These are phyloP conservation scores for Viola odorata DNA, from an alignment of 345 rosid genomes.

Conservation along the genomic window DNA sequence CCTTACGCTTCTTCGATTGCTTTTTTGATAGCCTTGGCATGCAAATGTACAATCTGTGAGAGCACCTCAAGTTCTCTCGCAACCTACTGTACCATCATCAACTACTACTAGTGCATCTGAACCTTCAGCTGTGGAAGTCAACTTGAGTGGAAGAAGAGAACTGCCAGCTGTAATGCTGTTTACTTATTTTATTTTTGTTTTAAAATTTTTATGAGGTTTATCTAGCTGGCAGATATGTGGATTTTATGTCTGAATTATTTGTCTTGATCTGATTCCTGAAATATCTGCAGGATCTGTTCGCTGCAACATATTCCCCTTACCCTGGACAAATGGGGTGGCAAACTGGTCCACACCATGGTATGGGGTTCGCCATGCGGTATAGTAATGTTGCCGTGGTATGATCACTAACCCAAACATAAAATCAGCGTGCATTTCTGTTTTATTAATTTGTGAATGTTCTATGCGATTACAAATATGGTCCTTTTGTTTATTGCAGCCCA, in stretches of 20 bases:
- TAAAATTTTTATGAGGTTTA: background rate
- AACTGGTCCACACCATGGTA: constrained; percentile 52
- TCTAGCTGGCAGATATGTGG: background rate
- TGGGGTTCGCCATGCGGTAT: constrained; percentile 60
- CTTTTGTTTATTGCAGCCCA: constrained; percentile 38
- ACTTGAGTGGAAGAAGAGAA: constrained; percentile 57
- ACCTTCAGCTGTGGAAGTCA: constrained; percentile 35
- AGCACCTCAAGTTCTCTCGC: constrained; percentile 28
- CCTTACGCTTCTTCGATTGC: constrained; percentile 7
- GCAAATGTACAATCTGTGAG: constrained; percentile 45
- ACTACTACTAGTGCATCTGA: constrained; percentile 31
- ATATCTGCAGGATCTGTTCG: constrained; percentile 67
- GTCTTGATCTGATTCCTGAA: constrained; percentile 7
- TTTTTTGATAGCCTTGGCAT: constrained; percentile 54
- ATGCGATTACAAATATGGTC: constrained; percentile 4
- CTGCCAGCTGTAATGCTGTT: constrained; percentile 61
- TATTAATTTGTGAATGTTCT: background rate
- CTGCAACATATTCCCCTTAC: constrained; percentile 49
- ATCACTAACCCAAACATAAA: constrained; percentile 10
- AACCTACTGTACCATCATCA: constrained; percentile 22
- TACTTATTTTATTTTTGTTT: background rate
- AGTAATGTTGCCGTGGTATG: constrained; percentile 47
- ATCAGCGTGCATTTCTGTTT: constrained; percentile 2
- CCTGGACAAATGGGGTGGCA: constrained; percentile 69
- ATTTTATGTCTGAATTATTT: background rate